Percentiles rank a stretch among this genome's conserved stretches.
These are phyloP conservation scores for Rhytidiadelphus loreus DNA, from an alignment of 225 moss, liverwort and hornwort genomes.

Conservation along the genomic window DNA sequence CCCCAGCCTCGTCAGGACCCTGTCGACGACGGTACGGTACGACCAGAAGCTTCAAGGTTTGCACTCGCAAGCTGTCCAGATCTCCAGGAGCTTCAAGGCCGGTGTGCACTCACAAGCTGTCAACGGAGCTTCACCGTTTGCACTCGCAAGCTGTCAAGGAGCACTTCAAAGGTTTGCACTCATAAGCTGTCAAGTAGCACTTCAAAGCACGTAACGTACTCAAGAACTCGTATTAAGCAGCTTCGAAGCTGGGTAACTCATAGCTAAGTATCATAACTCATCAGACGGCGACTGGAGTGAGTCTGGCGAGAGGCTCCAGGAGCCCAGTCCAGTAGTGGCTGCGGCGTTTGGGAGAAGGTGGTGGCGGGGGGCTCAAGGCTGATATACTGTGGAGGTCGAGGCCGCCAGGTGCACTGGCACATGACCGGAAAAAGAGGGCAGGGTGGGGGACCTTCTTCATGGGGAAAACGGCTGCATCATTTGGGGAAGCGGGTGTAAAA, in stretches of 20 bases:
- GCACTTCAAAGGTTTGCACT: neutral
- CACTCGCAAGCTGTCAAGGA: neutral
- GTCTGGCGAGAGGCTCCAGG: neutral
- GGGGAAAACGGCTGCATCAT: constrained; percentile 4
- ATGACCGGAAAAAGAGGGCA: neutral
- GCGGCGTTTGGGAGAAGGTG: neutral
- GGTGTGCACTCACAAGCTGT: neutral
- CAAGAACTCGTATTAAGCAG: neutral
- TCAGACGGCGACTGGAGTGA: neutral
- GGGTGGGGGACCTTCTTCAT: neutral
- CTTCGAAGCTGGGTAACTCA: neutral
- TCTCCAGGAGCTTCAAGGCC: neutral
- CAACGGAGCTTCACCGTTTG: neutral
- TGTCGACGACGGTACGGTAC: neutral
- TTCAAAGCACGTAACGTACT: too few relatives aligned
- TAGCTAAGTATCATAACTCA: too few relatives aligned
- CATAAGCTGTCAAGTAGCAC: neutral
- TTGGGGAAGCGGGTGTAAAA: neutral
- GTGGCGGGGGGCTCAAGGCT: neutral
- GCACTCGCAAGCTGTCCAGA: neutral
- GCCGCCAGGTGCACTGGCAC: neutral
- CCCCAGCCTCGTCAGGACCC: neutral
- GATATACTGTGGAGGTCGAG: neutral
- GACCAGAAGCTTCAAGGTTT: neutral
- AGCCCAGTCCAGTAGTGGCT: neutral